Evolutionary conservation across 1,284 basidiomycete genomes (phyloP), one percentile per base, ranked within the genome.

Genomic region (Leucoagaricus sp.): DNA sequence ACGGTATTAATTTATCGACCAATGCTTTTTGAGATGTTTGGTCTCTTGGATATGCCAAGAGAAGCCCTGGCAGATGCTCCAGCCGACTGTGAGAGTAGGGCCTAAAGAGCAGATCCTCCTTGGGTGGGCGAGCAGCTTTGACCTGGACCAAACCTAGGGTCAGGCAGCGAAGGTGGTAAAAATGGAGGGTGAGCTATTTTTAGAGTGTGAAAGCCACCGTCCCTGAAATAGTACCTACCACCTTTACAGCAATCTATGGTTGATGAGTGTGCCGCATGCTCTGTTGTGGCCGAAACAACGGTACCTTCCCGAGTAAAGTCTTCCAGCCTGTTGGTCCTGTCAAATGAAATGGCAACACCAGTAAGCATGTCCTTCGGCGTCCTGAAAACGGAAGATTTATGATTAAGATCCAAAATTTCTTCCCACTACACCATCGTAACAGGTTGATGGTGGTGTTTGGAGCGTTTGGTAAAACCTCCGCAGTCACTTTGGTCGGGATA

Each of bases 1-100:
- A 17, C n/a, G 36, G 15, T 23, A 13, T n/a, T 25, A 50, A 50
- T 25, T 40, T 50, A 50, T 41, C 49, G 6, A 41, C 49, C 49
- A 50, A 40, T 50, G 21, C 17, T n/a, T 13, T n/a, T 12, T 25
- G 9, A 23, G 26, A 34, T 8, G 28, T 41, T 50, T 50, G 49
- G 15, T 40, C 28, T 36, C 15, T 41, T 7, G 34, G 31, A 25
- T 8, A 41, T 21, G 15, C 38, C 49, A 13, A 29, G 34, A 38
- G 10, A 21, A 10, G 23, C 7, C 5, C 15, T 50, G 19, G 34
- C 23, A 29, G 2, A 5, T 50, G 49, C 41, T 15, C 33, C 19
- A 44, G 26, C 29, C 12, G 15, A 8, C 34, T 10, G 41, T 42
- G 41, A 21, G 19, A 23, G 41, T 42, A 10, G 26, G 48, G 3